Percentiles rank a stretch among this genome's conserved stretches.
phyloP scores from a whole-genome alignment of 2,329 filamentous ascomycete genomes.

The Rhynchosporium secalis region DNA sequence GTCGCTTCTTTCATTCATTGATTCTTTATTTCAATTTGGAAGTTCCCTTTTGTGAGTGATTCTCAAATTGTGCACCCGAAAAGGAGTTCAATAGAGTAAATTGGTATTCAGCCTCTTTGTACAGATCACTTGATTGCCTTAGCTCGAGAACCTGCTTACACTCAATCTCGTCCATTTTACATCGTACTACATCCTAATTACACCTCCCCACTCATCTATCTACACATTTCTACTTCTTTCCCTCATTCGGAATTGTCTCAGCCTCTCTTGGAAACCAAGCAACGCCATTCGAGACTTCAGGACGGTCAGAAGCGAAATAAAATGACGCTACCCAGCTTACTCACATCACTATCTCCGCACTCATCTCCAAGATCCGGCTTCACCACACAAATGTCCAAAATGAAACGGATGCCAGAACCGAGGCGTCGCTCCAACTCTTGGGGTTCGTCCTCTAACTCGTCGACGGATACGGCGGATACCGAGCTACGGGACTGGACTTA shows the following conservation, averaged over 20 bases:
- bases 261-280: slow-evolving; percentile 3
- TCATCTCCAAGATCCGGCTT: slow-evolving; percentile 9
- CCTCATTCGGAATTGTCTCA: not conserved
- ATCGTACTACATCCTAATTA: not conserved
- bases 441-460: slow-evolving; percentile 16
- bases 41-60: not conserved
- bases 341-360: slow-evolving; percentile 17
- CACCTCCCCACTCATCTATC: not conserved
- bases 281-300: not conserved
- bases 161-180: not conserved
- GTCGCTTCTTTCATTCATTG: no score
- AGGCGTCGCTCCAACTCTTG: slow-evolving; percentile 16
- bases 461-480: slow-evolving; percentile 18
- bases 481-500: slow-evolving; percentile 26
- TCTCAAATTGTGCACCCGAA: not conserved
- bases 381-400: not conserved
- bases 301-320: not conserved
- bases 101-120: slow-evolving; percentile 17
- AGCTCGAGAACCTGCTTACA: not conserved
- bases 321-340: slow-evolving; percentile 25
- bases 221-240: not conserved
- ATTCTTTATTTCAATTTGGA: no score
- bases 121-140: not conserved
- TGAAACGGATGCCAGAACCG: not conserved
- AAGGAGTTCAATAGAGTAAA: not conserved